Evolutionary conservation across 1,284 basidiomycete genomes (phyloP).

Genomic region (Cryptococcus sp.): DNA sequence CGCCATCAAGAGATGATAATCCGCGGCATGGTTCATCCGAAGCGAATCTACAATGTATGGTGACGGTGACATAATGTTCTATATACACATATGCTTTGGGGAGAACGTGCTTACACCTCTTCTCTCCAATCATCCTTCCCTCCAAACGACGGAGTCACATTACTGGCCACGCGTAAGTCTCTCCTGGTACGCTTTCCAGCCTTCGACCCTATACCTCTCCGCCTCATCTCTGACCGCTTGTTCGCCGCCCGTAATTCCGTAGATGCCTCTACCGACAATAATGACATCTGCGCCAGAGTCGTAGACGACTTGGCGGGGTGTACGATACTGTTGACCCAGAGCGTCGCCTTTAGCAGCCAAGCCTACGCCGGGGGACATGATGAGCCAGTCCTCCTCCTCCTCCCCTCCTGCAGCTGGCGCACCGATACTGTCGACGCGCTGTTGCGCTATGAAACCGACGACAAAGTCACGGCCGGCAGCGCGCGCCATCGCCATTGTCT

Average conservation of each 20-base stretch:
- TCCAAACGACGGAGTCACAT: background rate
- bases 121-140: background rate
- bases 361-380: conserved; percentile 92
- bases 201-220: conserved; percentile 77
- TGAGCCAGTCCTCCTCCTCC: conserved; percentile 76
- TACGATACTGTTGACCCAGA: conserved; percentile 96
- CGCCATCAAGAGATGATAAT: too few relatives aligned
- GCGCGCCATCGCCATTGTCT: conserved; percentile 84
- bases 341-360: conserved; percentile 78
- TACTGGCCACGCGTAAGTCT: conserved; percentile 25
- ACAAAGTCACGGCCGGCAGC: conserved; percentile 75
- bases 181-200: conserved; percentile 87
- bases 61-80: too few relatives aligned
- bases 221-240: conserved; percentile 69
- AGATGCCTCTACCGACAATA: conserved; percentile 95
- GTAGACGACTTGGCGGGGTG: conserved; percentile 79
- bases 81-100: too few relatives aligned
- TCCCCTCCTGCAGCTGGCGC: conserved; percentile 8
- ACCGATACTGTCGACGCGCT: conserved; percentile 66
- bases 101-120: background rate
- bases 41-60: too few relatives aligned
- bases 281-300: conserved; percentile 94
- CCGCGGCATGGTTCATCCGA: too few relatives aligned
- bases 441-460: conserved; percentile 92
- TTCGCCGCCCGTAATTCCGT: conserved; percentile 66